These are phyloP conservation scores for Ustilago vetiveriae DNA, from an alignment of 1,284 basidiomycete species.

Conservation along the genomic window DNA sequence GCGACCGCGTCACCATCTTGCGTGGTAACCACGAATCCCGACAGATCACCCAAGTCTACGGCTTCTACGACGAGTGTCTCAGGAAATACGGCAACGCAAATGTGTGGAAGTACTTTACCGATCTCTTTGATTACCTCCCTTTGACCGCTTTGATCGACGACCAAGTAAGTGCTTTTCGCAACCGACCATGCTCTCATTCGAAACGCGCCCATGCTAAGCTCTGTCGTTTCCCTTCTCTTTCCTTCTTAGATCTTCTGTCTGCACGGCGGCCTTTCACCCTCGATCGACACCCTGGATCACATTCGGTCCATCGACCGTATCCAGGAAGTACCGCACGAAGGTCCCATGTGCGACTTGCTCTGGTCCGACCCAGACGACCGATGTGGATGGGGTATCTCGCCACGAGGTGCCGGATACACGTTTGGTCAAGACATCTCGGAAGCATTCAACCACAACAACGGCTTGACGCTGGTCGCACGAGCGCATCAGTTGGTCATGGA, in stretches of 20 bases:
- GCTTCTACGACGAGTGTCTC: conserved; percentile 99
- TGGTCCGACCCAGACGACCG: conserved; percentile 99
- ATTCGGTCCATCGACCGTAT: conserved; percentile 97
- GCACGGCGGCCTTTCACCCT: conserved; percentile 96
- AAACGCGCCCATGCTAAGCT: too few species aligned
- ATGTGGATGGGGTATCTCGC: conserved; percentile 99
- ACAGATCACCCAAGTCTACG: conserved; percentile 99
- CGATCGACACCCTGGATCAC: conserved; percentile 98
- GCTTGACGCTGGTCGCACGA: conserved; percentile 83
- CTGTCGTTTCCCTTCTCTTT: too few species aligned
- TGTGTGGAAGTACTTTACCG: conserved; percentile 99
- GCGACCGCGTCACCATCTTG: conserved; percentile 96
- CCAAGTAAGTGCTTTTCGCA: conserved; percentile 86
- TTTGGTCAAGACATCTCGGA: conserved; percentile 99
- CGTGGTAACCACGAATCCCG: conserved; percentile 98
- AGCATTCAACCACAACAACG: conserved; percentile 99
- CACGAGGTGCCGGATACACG: conserved; percentile 97
- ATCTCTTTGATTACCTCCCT: conserved; percentile 97
- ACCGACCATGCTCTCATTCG: too few species aligned
- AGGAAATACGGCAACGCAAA: conserved; percentile 99
- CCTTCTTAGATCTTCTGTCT: conserved; percentile 87
- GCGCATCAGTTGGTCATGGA: conserved; percentile 85
- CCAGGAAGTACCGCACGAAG: conserved; percentile 98
- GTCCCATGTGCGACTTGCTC: conserved; percentile 97
- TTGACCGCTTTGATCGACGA: conserved; percentile 97